Conservation (phyloP, 1,284 basidiomycete species). For the Cutaneotrichosporon sp. region DNA sequence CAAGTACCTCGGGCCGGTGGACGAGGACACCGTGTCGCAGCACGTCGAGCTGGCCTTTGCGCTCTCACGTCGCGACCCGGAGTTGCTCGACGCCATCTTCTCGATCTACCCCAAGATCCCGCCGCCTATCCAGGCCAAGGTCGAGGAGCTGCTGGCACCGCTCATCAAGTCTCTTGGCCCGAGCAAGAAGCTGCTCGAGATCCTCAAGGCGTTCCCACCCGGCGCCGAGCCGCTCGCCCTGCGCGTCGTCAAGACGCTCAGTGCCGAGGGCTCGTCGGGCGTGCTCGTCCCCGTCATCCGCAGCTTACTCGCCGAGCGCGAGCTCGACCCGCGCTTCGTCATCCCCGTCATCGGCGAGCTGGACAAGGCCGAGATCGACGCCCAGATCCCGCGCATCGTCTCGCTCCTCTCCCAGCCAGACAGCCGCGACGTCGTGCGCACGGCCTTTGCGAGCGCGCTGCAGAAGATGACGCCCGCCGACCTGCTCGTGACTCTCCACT, state of each 20-base stretch:
- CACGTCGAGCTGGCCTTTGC: constrained; percentile 90
- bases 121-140: constrained; percentile 73
- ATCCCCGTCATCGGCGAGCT: constrained; percentile 94
- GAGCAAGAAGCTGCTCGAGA: constrained; percentile 78
- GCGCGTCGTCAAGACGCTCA: constrained; percentile 81
- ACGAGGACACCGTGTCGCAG: constrained; percentile 75
- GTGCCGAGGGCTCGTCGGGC: constrained; percentile 37
- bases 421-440: constrained; percentile 72
- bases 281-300: constrained; percentile 41
- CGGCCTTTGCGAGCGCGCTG: constrained; percentile 84
- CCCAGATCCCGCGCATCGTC: constrained; percentile 85
- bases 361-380: constrained; percentile 91
- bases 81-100: constrained; percentile 88
- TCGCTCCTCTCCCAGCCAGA: constrained; percentile 65
- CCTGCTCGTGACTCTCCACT: constrained; percentile 89
- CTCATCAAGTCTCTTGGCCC: constrained; percentile 88
- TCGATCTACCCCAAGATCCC: constrained; percentile 82
- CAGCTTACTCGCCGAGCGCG: constrained; percentile 73
- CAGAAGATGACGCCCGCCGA: constrained; percentile 91
- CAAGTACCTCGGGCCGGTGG: constrained; percentile 65
- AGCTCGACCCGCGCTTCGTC: constrained; percentile 87
- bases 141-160: constrained; percentile 84
- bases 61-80: constrained; percentile 81
- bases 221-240: constrained; percentile 91
- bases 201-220: constrained; percentile 79